Conservation (phyloP, 805 yeast genomes). For the Wickerhamiella lipophila region DNA sequence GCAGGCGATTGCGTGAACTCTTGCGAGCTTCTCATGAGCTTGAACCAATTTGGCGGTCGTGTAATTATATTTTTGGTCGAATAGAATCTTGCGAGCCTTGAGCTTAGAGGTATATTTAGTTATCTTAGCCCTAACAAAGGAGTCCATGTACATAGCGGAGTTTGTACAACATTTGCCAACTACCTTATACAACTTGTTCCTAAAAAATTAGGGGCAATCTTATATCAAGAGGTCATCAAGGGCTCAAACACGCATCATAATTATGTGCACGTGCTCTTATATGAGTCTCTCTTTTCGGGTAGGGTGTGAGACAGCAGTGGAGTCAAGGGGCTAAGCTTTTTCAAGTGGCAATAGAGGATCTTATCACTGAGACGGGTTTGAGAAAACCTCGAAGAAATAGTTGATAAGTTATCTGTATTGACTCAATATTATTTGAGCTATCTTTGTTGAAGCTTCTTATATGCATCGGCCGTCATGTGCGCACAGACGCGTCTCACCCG, state of each 20-base stretch:
- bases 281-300: too few relatives aligned
- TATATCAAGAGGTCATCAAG: too few relatives aligned
- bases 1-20: not conserved
- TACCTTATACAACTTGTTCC: not conserved
- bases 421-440: too few relatives aligned
- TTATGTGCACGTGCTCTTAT: not conserved
- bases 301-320: too few relatives aligned
- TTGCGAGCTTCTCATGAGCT: conserved; percentile 5
- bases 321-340: too few relatives aligned
- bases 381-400: too few relatives aligned
- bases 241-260: too few relatives aligned
- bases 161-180: not conserved
- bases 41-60: not conserved
- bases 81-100: not conserved
- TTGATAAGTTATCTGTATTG: too few relatives aligned
- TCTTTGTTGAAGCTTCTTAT: too few relatives aligned
- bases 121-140: not conserved
- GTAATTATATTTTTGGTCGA: not conserved
- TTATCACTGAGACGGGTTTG: too few relatives aligned
- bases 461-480: not conserved
- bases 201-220: too few relatives aligned
- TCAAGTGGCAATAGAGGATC: too few relatives aligned
- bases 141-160: not conserved
- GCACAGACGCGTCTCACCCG: not conserved
- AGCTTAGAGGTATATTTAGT: not conserved